Evolutionary conservation across 805 yeast species (phyloP), one percentile per base, ranked within the genome.

Genomic region (Metschnikowia drakensbergensis): DNA sequence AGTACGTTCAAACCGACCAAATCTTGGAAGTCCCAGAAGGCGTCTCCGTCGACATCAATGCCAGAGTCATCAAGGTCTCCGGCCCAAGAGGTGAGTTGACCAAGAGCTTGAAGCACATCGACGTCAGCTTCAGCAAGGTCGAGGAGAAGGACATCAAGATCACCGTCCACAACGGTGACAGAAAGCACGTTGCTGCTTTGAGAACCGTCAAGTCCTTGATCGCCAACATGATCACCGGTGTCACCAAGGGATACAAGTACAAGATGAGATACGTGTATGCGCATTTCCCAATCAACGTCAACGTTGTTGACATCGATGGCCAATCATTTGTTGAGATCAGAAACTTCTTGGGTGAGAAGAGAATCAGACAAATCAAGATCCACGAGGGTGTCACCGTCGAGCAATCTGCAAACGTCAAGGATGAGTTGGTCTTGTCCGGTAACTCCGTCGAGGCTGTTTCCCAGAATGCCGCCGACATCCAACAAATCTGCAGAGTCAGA

Each of bases 221-320:
- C 67, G 72, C 88, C 72, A 94, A 94, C 88, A 77, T 94, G 84
- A 76, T 94, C 79, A 88, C 87, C 63, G 99, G 99, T 87, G 99
- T 94, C 73, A 94, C 99, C 75, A 84, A 84, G 82, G 99, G 98
- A 78, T 92, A 79, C 96, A 84, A 88, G 80, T 94, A 94, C 94
- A 94, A 94, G 88, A 86, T 94, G 97, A 90, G 98, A 84, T 91
- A 89, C 77, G 99, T 94, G 60, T 95, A 92, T 74, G 99, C 99
- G 85, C 99, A 94, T 88, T 94, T 94, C 96, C 99, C 99, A 76
- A 94, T 95, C 80, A 94, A 94, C 80, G 97, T 94, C 64, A 92
- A 91, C 82, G 75, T 90, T 63, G 72, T 87, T 71, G 88, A 87
- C 61, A 79, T 81, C 67, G 92, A 92, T 52, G 88, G 87, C 63